Evolutionary conservation across 2,329 filamentous ascomycete genomes (phyloP), one percentile per base, ranked within the genome.

Genomic region (Stagonosporopsis rhizophila): DNA sequence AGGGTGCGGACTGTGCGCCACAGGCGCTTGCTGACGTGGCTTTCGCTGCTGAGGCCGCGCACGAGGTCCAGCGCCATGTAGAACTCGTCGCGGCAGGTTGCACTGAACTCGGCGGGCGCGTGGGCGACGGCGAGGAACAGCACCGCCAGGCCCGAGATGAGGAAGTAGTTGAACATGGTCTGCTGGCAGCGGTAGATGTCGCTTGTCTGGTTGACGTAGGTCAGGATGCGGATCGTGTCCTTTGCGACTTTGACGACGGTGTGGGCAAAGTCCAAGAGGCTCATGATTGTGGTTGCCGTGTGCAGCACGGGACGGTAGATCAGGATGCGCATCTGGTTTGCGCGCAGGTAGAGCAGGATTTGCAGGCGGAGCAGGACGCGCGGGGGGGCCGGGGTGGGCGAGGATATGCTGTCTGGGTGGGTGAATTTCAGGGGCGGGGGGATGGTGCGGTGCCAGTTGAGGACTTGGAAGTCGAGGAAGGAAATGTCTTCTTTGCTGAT

Each of bases 271-370:
- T 80, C 77, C 46, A 88, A 83, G 70, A 96, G 89, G 54, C 89
- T 85, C 77, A 89, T 86, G 67, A 97, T 97, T 66, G 88, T 93
- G 12, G 87, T 89, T 3, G 91, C 87, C 17, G 89, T 94, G 74
- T 96, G 91, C 8, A 98, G 80, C 2, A 96, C 88, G 0, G 92
- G 92, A 0, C 92, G 90, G 74, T 96, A 93, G 25, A 97, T 90
- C 72, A 92, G 87, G 55, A 93, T 95, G 5, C 93, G 89, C 78
- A 96, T 91, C 78, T 96, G 92, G 67, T 96, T 97, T 38, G 92
- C 86, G 35, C 93, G 87, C 15, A 97, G 80, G 71, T 96, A 95
- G 17, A 95, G 88, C 73, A 95, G 87, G 42, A 97, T 88, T 58
- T 90, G 89, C 12, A 96, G 80, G 5, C 93, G 87, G 64, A 88